Evolutionary conservation across 768 basidiomycete genomes (phyloP).

Genomic region (Kwoniella dendrophila): DNA sequence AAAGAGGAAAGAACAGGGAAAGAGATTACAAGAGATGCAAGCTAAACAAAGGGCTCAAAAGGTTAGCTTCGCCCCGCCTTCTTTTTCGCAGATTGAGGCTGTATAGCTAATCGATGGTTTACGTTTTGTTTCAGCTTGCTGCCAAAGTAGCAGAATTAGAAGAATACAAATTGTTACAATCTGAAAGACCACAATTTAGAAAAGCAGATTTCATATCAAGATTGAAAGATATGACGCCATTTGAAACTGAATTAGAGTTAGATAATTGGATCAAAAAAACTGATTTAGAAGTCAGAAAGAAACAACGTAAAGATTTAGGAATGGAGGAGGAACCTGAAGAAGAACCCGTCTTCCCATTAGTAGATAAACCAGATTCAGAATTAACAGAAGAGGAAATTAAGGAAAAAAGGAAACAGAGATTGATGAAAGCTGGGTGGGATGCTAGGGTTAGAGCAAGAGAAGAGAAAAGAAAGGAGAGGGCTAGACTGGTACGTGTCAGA

Average conservation of each 20-base stretch:
- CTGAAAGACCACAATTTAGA: slow-evolving; percentile 49
- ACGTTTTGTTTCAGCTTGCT: slow-evolving; percentile 31
- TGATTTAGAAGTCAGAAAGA: slow-evolving; percentile 72
- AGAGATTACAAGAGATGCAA: slow-evolving; percentile 86
- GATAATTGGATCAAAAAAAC: slow-evolving; percentile 73
- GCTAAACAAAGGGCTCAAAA: slow-evolving; percentile 83
- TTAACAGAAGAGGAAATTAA: slow-evolving; percentile 89
- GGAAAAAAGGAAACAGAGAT: slow-evolving; percentile 90
- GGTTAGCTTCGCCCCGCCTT: slow-evolving; percentile 57
- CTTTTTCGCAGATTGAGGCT: not conserved
- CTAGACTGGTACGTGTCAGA: slow-evolving; percentile 52
- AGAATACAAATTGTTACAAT: slow-evolving; percentile 58
- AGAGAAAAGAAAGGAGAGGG: slow-evolving; percentile 84
- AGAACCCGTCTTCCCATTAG: slow-evolving; percentile 76
- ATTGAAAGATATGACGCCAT: slow-evolving; percentile 60
- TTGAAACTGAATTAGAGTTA: slow-evolving; percentile 61
- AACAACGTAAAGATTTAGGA: slow-evolving; percentile 77
- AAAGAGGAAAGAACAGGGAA: slow-evolving; percentile 79
- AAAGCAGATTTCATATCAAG: slow-evolving; percentile 72
- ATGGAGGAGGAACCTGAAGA: slow-evolving; percentile 71
- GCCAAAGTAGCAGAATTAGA: slow-evolving; percentile 60
- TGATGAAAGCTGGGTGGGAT: slow-evolving; percentile 91
- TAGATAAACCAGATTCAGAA: slow-evolving; percentile 88
- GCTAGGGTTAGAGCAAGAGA: slow-evolving; percentile 78
- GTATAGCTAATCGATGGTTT: too few species aligned